phyloP scores from a whole-genome alignment of 495 filamentous ascomycete species.

The Terfezia claveryi region DNA sequence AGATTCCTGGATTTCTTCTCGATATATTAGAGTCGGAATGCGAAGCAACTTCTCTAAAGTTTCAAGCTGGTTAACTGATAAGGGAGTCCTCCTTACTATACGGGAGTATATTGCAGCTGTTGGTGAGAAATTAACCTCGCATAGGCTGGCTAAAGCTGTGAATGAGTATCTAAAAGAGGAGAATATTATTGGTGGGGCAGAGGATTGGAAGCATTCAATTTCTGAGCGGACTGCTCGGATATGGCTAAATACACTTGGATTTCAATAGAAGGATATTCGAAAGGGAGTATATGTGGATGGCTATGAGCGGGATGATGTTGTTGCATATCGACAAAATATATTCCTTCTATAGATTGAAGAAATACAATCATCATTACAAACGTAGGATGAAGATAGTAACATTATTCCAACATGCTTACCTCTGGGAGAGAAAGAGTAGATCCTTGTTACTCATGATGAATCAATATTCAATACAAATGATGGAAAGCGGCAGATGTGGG shows the following conservation, averaged over 20 bases:
- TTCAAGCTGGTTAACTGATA: not conserved
- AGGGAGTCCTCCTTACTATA: not conserved
- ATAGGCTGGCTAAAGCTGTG: not conserved
- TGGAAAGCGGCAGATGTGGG: not conserved
- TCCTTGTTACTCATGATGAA: conserved; percentile 1
- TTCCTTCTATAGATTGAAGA: not conserved
- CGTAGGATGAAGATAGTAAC: not conserved
- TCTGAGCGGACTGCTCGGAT: not conserved
- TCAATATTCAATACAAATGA: conserved; percentile 6
- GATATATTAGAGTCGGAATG: not conserved
- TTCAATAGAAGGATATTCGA: not conserved
- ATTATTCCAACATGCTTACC: not conserved
- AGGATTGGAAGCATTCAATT: not conserved
- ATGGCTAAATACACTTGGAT: not conserved
- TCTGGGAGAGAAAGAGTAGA: not conserved
- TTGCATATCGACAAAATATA: not conserved
- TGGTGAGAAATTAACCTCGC: not conserved
- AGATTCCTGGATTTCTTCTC: not conserved
- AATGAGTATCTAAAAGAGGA: not conserved
- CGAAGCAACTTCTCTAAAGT: not conserved
- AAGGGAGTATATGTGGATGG: not conserved
- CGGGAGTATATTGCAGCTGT: not conserved
- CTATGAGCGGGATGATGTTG: not conserved
- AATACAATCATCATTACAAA: too few species aligned
- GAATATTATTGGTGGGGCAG: not conserved